phyloP scores from a whole-genome alignment of 257 asterid species.

The Przewalskia tangutica region DNA sequence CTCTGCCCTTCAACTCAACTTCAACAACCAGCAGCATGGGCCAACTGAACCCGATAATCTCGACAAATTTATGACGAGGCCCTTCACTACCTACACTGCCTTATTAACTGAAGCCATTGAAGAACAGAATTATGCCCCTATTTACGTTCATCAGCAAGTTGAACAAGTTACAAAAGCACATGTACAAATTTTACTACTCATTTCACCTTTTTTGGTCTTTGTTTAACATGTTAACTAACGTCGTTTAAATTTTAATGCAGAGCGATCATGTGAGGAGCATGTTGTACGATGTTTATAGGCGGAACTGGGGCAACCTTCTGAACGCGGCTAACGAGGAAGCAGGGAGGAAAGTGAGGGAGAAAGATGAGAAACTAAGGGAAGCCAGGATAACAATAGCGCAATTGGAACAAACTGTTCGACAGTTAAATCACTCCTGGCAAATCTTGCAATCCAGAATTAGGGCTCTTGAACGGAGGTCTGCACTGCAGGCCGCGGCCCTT shows the following conservation, averaged over 20 bases:
- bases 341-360: conserved; percentile 15
- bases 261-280: conserved; percentile 15
- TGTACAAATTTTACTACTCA: too few relatives aligned
- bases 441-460: neutral
- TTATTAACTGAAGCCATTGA: conserved; percentile 7
- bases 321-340: conserved; percentile 11
- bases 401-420: neutral
- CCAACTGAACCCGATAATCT: too few relatives aligned
- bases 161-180: neutral
- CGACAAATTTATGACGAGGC: too few relatives aligned
- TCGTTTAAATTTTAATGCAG: conserved; percentile 10
- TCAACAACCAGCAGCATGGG: too few relatives aligned
- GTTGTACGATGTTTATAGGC: conserved; percentile 1
- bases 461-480: neutral
- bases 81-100: neutral
- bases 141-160: neutral
- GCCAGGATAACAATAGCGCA: neutral
- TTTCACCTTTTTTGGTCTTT: neutral
- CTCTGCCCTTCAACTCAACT: neutral
- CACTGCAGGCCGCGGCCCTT: neutral
- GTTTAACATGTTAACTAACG: too few relatives aligned
- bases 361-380: neutral
- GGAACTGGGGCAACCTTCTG: neutral
- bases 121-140: neutral
- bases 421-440: conserved; percentile 10